phyloP scores from a whole-genome alignment of 2,329 filamentous ascomycete species.

The Colletotrichum sp. region DNA sequence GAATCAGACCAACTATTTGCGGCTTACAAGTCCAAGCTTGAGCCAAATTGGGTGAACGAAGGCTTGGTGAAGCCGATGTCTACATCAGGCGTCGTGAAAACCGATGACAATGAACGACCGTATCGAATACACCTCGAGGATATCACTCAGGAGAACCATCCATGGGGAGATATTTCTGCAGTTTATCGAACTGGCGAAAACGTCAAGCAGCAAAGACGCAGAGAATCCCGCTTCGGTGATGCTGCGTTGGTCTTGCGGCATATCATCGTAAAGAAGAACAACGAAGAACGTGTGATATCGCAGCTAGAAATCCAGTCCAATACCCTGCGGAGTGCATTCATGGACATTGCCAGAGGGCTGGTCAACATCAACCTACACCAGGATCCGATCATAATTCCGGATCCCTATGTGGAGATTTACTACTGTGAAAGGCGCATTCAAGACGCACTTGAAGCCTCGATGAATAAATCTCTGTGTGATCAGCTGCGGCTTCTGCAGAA shows the following conservation, averaged over 20 bases:
- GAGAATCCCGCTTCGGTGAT: background rate
- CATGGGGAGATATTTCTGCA: background rate
- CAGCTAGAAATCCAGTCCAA: background rate
- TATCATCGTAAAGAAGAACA: background rate
- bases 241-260: background rate
- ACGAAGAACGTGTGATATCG: background rate
- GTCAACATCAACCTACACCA: background rate
- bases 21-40: background rate
- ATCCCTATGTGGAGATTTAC: background rate
- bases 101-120: background rate
- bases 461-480: background rate
- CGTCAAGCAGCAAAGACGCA: background rate
- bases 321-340: background rate
- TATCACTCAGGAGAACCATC: background rate
- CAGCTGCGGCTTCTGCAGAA: background rate
- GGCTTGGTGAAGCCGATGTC: too few species aligned
- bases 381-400: background rate
- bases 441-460: rapidly evolving
- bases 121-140: background rate
- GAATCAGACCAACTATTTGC: too few species aligned
- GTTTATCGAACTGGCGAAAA: background rate
- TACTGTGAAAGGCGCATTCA: background rate
- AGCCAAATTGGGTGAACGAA: background rate
- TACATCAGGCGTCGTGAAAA: too few species aligned
- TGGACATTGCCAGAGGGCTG: rapidly evolving